These are phyloP conservation scores for Kuraishia ogatae DNA, from an alignment of 805 yeast species.

Conservation along the genomic window DNA sequence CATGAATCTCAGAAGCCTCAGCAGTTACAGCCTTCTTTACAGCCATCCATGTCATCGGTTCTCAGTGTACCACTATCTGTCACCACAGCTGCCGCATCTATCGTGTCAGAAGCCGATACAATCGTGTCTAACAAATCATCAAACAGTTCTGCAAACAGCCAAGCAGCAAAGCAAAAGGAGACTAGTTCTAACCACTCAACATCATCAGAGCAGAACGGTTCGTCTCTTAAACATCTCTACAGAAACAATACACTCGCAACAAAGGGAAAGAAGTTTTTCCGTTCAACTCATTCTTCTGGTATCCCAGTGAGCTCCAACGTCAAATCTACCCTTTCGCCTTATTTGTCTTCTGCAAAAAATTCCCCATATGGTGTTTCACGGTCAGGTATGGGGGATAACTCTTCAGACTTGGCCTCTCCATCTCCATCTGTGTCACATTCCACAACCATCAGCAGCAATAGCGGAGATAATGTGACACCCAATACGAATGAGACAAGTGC, in stretches of 20 bases:
- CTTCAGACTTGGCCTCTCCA: background rate
- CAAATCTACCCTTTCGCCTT: background rate
- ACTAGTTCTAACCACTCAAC: background rate
- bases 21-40: background rate
- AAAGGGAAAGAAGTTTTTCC: constrained; percentile 11
- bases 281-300: background rate
- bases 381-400: background rate
- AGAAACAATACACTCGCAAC: constrained; percentile 10
- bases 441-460: background rate
- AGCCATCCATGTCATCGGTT: background rate
- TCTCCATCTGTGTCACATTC: background rate
- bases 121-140: background rate
- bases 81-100: background rate
- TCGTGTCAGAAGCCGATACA: background rate
- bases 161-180: background rate
- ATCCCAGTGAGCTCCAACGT: background rate
- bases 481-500: no score
- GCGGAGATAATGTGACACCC: background rate
- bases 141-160: background rate
- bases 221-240: constrained; percentile 1
- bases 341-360: background rate
- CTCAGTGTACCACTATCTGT: background rate
- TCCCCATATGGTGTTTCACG: background rate
- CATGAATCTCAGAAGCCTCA: background rate
- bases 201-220: background rate